Conservation (phyloP, 371 early-diverging fungal species). For the Mortierella sp. region DNA sequence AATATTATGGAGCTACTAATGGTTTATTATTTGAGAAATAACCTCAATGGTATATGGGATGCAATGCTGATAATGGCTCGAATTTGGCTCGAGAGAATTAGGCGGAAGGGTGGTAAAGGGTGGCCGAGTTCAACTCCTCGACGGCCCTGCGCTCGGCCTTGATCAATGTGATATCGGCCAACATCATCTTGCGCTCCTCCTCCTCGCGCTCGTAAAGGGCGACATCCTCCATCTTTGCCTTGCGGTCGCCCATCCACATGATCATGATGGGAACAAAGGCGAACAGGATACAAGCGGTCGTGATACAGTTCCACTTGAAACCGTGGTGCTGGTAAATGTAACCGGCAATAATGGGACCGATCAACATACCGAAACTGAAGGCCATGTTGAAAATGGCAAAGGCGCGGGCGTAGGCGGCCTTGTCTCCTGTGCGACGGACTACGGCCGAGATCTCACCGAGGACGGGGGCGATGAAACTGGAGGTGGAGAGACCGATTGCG, state of each 20-base stretch:
- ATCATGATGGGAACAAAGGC: conserved; percentile 47
- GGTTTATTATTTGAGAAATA: neutral
- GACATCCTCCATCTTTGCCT: conserved; percentile 54
- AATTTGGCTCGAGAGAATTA: neutral
- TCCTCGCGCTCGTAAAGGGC: conserved; percentile 54
- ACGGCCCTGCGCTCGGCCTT: conserved; percentile 48
- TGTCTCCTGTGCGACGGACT: conserved; percentile 60
- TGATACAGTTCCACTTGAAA: conserved; percentile 63
- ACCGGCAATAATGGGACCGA: conserved; percentile 64
- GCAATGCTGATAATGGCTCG: neutral
- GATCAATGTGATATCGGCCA: conserved; percentile 39
- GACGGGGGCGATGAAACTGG: conserved; percentile 61
- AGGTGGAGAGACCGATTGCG: conserved; percentile 62
- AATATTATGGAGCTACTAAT: neutral
- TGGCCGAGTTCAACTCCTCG: conserved; percentile 33
- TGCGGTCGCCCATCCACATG: conserved; percentile 55
- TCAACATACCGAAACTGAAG: conserved; percentile 62
- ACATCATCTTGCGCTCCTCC: conserved; percentile 45
- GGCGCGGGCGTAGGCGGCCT: conserved; percentile 61
- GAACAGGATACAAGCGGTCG: conserved; percentile 52
- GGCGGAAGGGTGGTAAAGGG: conserved; percentile 11
- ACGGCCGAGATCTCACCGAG: conserved; percentile 65
- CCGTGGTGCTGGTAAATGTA: conserved; percentile 58
- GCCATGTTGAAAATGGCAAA: conserved; percentile 70
- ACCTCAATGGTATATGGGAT: neutral